Evolutionary conservation across 768 basidiomycete species (phyloP), one percentile per base, ranked within the genome.

Genomic region (Trametes punicea): DNA sequence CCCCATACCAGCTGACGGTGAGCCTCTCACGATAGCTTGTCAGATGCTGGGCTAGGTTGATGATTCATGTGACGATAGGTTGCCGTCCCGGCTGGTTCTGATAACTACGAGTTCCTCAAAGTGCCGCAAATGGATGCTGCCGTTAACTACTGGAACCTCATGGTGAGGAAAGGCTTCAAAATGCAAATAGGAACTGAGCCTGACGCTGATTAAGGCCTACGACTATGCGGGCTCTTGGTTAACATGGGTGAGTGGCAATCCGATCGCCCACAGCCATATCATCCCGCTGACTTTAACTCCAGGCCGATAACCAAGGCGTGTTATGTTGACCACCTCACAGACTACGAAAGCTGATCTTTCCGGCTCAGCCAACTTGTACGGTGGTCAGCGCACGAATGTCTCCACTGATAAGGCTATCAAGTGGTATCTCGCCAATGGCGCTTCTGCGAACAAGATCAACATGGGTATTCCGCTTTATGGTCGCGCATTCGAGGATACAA

Each of bases 381-480:
- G 83, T 29, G 85, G 84, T 18, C 71, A 70, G 1, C 77, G 81
- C 49, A 87, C 85, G 4, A 76, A 76, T 11, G 80, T 88, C 49
- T 87, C 75, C 64, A 88, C 88, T n/a, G 86, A 91, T 59, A 71
- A 70, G 15, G 87, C 88, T 3, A 70, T 91, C 59, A 75, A 80
- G 49, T 79, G 75, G 68, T 92, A 87, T 65, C 57, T 77, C 10
- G 69, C 75, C 6, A 70, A 77, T 20, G 90, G 90, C 6, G 86
- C 90, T 1, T 79, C 81, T 4, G 70, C 82, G 0, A 67, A 69
- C 62, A 91, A 91, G 73, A 80, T 92, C 38, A 80, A 78, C 36
- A 73, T 92, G 68, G 90, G 89, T 48, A 85, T 92, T 67, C 91
- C 91, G 3, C 74, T 91, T 5, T 93, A 92, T 62, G 90, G 90